These are phyloP conservation scores for Coniella lustricola DNA, from an alignment of 2,329 filamentous ascomycete genomes.

Conservation along the genomic window DNA sequence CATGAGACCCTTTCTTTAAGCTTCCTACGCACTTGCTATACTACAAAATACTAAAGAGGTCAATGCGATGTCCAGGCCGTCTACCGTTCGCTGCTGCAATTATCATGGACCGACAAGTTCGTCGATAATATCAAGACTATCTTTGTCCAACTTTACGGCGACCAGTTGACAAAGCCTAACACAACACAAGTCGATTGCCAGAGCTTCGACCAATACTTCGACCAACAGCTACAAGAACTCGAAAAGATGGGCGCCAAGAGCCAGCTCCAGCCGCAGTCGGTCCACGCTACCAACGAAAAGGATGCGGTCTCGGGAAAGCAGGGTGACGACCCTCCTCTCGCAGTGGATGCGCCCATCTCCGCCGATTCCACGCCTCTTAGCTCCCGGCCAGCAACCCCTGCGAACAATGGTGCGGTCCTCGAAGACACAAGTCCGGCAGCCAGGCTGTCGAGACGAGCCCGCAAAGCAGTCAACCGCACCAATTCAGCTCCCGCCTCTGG, in stretches of 20 bases:
- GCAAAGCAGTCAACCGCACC: constrained; percentile 60
- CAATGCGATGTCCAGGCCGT: constrained; percentile 63
- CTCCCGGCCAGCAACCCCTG: constrained; percentile 74
- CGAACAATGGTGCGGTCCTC: constrained; percentile 60
- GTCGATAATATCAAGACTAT: constrained; percentile 91
- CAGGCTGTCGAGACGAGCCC: constrained; percentile 74
- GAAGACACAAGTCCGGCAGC: constrained; percentile 61
- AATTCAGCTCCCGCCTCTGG: constrained; percentile 69
- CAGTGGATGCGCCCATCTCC: constrained; percentile 35
- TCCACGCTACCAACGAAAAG: constrained; percentile 24
- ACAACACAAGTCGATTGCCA: constrained; percentile 71
- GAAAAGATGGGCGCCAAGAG: constrained; percentile 45
- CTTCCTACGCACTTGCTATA: constrained; percentile 12
- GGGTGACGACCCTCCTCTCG: constrained; percentile 31
- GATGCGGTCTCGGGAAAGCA: constrained; percentile 28
- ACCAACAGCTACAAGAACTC: constrained; percentile 82
- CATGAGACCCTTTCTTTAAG: not conserved
- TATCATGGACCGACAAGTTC: constrained; percentile 95
- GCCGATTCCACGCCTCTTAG: constrained; percentile 64
- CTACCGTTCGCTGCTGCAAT: constrained; percentile 88
- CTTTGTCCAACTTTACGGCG: constrained; percentile 83
- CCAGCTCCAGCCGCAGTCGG: constrained; percentile 22
- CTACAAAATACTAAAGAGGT: constrained; percentile 1
- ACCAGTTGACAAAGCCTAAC: constrained; percentile 75
- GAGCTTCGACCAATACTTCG: constrained; percentile 86